These are phyloP conservation scores for Eucalyptus curtisii DNA, from an alignment of 345 rosid genomes.

Conservation along the genomic window DNA sequence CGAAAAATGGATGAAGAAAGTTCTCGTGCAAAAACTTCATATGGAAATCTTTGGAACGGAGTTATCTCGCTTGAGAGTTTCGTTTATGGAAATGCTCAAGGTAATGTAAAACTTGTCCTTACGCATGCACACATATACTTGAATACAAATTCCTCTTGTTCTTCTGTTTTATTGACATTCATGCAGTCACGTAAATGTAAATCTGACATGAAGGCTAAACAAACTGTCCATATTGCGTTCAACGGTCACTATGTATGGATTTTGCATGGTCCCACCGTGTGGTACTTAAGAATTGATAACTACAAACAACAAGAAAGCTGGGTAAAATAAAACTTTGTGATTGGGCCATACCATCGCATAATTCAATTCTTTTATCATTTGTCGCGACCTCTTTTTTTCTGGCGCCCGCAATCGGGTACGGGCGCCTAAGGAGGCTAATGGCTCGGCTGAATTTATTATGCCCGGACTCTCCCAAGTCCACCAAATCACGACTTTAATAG, in stretches of 20 bases:
- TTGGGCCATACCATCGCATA: neutral
- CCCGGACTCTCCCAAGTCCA: too few species aligned
- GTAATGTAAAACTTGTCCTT: neutral
- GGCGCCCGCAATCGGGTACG: too few species aligned
- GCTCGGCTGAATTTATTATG: too few species aligned
- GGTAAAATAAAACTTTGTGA: neutral
- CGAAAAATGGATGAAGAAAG: neutral
- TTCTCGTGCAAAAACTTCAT: neutral
- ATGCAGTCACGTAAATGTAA: neutral
- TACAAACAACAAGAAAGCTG: neutral
- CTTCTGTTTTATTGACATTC: neutral
- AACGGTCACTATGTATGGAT: neutral
- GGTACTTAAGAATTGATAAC: neutral
- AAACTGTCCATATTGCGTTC: neutral
- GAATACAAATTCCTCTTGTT: neutral
- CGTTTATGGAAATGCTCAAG: neutral
- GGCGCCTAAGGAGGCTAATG: too few species aligned
- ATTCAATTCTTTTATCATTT: neutral
- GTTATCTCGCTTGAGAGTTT: neutral
- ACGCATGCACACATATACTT: neutral
- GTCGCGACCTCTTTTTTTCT: too few species aligned
- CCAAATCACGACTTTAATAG: too few species aligned
- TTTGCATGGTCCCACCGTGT: neutral
- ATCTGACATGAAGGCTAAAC: neutral
- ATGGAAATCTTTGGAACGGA: neutral